Percentiles rank a stretch among this genome's conserved stretches.
phyloP scores from a whole-genome alignment of 176 grass and related monocot genomes.

The Secale cereale region DNA sequence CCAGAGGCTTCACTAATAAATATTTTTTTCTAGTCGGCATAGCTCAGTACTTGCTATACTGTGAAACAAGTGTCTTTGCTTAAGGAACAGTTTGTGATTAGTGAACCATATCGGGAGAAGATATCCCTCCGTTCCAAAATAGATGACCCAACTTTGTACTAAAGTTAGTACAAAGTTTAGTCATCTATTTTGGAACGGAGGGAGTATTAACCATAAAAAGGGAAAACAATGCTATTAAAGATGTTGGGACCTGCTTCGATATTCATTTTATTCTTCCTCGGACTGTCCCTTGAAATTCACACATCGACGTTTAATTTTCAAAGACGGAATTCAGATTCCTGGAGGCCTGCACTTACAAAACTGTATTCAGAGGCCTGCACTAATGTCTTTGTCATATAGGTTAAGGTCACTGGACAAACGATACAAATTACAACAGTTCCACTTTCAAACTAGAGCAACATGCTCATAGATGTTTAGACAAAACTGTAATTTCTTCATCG shows the following conservation, averaged over 20 bases:
- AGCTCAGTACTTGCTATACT: neutral
- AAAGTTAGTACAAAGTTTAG: no score
- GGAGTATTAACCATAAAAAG: no score
- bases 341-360: neutral
- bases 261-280: neutral
- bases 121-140: no score
- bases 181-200: no score
- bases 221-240: neutral
- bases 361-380: neutral
- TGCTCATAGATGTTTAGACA: constrained; percentile 21
- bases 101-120: neutral
- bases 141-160: no score
- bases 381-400: neutral
- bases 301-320: neutral
- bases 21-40: neutral
- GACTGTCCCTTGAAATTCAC: neutral
- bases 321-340: neutral
- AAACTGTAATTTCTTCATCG: neutral
- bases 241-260: neutral
- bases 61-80: neutral
- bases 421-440: neutral
- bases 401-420: neutral
- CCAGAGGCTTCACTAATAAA: constrained; percentile 10
- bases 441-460: neutral
- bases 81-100: neutral